A percentile compares a stretch with the other conserved stretches of the same genome.
Evolutionary conservation across 768 basidiomycete genomes (phyloP).

Genomic region (Solioccasus polychromus): DNA sequence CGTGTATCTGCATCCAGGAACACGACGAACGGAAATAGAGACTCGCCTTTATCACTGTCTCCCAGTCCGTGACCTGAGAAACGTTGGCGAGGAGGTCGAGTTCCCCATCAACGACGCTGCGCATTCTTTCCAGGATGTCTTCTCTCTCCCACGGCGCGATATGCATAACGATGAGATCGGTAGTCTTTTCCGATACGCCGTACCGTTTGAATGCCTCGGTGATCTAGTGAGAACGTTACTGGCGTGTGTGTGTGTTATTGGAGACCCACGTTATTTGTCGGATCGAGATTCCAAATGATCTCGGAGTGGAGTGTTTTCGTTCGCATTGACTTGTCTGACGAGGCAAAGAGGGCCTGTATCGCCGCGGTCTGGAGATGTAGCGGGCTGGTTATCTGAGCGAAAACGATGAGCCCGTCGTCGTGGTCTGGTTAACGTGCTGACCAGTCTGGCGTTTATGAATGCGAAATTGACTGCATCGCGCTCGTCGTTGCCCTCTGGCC

Average conservation of each 20-base stretch:
- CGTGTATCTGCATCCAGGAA: background rate
- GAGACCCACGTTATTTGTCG: slow-evolving; percentile 73
- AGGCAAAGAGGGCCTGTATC: slow-evolving; percentile 74
- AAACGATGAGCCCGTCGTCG: slow-evolving; percentile 6
- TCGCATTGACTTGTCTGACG: slow-evolving; percentile 54
- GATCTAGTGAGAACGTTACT: slow-evolving; percentile 52
- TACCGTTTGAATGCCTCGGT: slow-evolving; percentile 84
- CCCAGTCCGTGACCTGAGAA: slow-evolving; percentile 62
- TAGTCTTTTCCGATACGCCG: slow-evolving; percentile 69
- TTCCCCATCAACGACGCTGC: slow-evolving; percentile 55
- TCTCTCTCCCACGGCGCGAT: slow-evolving; percentile 43
- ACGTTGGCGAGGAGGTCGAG: slow-evolving; percentile 47
- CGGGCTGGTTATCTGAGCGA: slow-evolving; percentile 71
- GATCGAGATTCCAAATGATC: slow-evolving; percentile 82
- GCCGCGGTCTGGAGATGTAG: slow-evolving; percentile 83
- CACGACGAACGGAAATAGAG: background rate
- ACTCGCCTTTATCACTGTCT: slow-evolving; percentile 68
- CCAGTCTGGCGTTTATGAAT: slow-evolving; percentile 83
- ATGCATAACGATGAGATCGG: slow-evolving; percentile 68
- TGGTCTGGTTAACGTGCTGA: slow-evolving; percentile 39
- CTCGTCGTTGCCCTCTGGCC: slow-evolving; percentile 60
- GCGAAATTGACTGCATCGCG: slow-evolving; percentile 84
- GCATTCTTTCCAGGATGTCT: slow-evolving; percentile 54
- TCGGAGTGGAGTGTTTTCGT: slow-evolving; percentile 92
- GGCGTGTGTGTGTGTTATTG: background rate